Evolutionary conservation across 192 early-diverging fungal genomes (phyloP), one percentile per base, ranked within the genome.

Genomic region (Backusella westeae): DNA sequence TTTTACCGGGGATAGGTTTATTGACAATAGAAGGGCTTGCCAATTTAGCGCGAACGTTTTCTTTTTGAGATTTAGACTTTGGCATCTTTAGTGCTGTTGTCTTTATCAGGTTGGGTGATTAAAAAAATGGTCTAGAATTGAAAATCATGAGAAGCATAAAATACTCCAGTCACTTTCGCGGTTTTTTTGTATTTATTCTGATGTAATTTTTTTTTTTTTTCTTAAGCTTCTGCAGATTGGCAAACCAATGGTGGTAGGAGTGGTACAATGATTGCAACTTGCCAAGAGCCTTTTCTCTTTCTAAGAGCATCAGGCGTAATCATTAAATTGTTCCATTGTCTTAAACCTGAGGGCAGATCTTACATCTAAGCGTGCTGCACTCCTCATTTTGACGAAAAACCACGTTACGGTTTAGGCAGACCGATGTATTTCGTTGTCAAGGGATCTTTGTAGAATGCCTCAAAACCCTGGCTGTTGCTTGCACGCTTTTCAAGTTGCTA

Each of bases 321-420:
- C 34, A 34, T 67, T 67, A 67, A 67, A 32, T 67, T 32, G 14
- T 67, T 67, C 34, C 66, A 15, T 67, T 67, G n/a, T 67, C 66
- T 67, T 67, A 67, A 67, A 17, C 66, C 38, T 32, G 66, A 67
- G 66, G 26, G 66, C 34, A 67, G 66, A 67, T 67, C 66, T 67
- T 32, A 67, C 66, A 36, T 67, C 66, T 67, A 67, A 67, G 66
- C 66, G 66, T 36, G 66, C 32, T 35, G 36, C 34, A 0, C 26
- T 29, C 66, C 32, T 34, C 34, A 67, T 35, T 34, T 34, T 67
- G 66, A 34, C 34, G 66, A 67, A 3, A 19, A 32, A 32, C 10
- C 66, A 67, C 66, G 66, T 67, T 67, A 67, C 32, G 34, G 66
- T 67, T 67, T 67, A 21, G 66, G 66, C 66, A 67, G 66, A 67